Conservation (phyloP, 2,329 filamentous ascomycete species). For the Colletotrichum magnum region DNA sequence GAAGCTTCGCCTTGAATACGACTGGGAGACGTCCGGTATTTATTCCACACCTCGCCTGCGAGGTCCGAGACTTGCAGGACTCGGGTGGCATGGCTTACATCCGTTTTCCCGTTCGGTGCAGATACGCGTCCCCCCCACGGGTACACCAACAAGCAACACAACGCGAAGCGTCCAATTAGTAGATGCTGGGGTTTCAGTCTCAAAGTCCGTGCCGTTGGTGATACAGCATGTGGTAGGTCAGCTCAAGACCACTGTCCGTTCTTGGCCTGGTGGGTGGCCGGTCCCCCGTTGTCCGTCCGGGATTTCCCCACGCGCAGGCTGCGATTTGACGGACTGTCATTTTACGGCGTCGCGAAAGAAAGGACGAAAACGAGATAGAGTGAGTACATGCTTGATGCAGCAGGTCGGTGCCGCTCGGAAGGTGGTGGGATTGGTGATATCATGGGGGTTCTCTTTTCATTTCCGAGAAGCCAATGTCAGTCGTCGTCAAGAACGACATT, state of each 20-base stretch:
- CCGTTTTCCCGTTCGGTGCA: conserved; percentile 7
- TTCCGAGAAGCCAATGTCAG: conserved; percentile 11
- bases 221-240: conserved; percentile 34
- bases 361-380: conserved; percentile 14
- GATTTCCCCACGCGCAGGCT: conserved; percentile 36
- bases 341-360: conserved; percentile 21
- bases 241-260: conserved; percentile 15
- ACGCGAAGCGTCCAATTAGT: conserved; percentile 20
- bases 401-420: not conserved
- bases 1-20: not conserved
- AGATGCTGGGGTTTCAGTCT: conserved; percentile 37
- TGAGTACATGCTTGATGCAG: conserved; percentile 5
- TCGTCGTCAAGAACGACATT: not conserved
- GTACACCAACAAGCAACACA: conserved; percentile 10
- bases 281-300: conserved; percentile 35
- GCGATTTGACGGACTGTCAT: conserved; percentile 19
- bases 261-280: conserved; percentile 20
- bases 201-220: conserved; percentile 33
- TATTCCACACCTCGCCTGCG: conserved; percentile 10
- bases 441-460: conserved; percentile 14
- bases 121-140: conserved; percentile 18
- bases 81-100: conserved; percentile 11
- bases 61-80: conserved; percentile 24
- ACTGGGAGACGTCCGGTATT: conserved; percentile 13
- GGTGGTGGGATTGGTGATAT: conserved; percentile 11